Conservation (phyloP, 306 rosid genomes). For the Erythrophleum fordii region DNA sequence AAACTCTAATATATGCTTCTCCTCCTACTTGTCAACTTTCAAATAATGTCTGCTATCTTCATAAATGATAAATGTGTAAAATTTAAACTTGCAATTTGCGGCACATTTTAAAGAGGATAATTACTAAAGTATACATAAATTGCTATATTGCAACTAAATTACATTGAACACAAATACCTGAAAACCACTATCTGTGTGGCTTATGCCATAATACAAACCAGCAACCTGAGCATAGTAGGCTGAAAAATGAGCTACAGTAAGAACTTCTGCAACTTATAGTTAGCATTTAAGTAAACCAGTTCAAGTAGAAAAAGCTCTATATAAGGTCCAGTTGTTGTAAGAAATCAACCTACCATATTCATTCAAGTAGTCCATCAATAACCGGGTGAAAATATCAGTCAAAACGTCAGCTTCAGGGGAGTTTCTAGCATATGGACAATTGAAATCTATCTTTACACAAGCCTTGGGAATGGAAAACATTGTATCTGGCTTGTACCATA, state of each 20-base stretch:
- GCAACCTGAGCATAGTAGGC: conserved; percentile 93
- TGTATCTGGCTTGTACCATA: conserved; percentile 92
- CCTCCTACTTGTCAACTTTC: conserved; percentile 14
- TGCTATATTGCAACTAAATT: conserved; percentile 16
- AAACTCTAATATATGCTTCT: background rate
- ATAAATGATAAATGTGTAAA: conserved; percentile 19
- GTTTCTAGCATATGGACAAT: conserved; percentile 79
- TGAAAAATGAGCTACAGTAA: conserved; percentile 49
- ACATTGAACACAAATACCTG: conserved; percentile 58
- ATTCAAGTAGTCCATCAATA: conserved; percentile 92
- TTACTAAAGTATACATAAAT: conserved; percentile 4
- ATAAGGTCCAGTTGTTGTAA: conserved; percentile 7
- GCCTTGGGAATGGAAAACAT: conserved; percentile 87
- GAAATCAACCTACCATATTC: conserved; percentile 71
- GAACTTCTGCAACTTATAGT: conserved; percentile 35
- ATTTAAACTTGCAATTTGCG: background rate
- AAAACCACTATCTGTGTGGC: conserved; percentile 65
- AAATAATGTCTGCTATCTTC: conserved; percentile 11
- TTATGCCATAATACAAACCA: conserved; percentile 71
- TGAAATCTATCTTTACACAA: conserved; percentile 74
- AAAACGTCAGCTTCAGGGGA: conserved; percentile 86
- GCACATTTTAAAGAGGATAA: background rate
- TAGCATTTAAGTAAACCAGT: conserved; percentile 15
- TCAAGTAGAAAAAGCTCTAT: conserved; percentile 16
- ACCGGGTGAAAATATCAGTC: conserved; percentile 65